Percentiles rank a stretch among this genome's conserved stretches.
Conservation (phyloP, 2,329 filamentous ascomycete genomes). For the Neocatenulostroma microsporum region DNA sequence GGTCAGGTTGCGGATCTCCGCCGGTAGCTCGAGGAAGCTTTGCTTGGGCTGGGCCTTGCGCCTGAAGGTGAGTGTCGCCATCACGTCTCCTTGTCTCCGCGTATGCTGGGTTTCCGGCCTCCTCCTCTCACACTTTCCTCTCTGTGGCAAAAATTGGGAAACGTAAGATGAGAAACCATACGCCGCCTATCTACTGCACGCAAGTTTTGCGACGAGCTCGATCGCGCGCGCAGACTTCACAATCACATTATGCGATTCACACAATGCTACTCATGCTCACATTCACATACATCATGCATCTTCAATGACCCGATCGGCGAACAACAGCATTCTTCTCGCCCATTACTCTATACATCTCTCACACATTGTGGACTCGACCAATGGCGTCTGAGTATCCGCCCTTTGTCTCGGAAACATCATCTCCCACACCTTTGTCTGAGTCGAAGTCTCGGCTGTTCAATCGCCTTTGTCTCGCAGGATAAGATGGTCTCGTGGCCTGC, state of each 20-base stretch:
- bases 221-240: not conserved
- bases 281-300: not conserved
- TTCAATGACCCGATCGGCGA: not conserved
- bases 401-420: not conserved
- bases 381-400: not conserved
- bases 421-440: not conserved
- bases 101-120: too few relatives aligned
- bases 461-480: conserved; percentile 2
- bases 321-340: not conserved
- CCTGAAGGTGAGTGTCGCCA: not conserved
- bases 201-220: not conserved
- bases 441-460: too few relatives aligned
- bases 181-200: not conserved
- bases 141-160: not conserved
- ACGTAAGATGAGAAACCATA: too few relatives aligned
- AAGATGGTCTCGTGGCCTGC: not conserved
- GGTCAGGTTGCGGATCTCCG: not conserved
- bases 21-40: too few relatives aligned
- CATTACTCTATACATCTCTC: too few relatives aligned
- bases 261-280: not conserved
- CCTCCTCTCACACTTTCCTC: not conserved
- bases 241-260: not conserved
- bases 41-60: too few relatives aligned
- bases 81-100: too few relatives aligned
- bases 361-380: too few relatives aligned